Conservation (phyloP, 768 basidiomycete genomes). For the Hemileccinum impolitum region DNA sequence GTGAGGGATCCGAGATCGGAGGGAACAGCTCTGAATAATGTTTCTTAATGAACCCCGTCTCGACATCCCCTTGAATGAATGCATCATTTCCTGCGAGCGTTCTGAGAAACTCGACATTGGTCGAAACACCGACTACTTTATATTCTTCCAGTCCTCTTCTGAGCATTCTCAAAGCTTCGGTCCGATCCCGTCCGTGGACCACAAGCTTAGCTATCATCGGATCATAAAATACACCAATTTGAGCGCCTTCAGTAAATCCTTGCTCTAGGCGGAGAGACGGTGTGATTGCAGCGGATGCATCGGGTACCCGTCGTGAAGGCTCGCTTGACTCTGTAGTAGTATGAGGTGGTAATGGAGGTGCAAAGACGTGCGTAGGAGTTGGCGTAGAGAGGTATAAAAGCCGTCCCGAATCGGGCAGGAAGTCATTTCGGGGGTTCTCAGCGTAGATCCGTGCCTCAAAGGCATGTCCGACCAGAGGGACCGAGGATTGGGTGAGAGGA, state of each 20-base stretch:
- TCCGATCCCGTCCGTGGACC: slow-evolving; percentile 79
- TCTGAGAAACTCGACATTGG: slow-evolving; percentile 87
- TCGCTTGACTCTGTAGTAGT: slow-evolving; percentile 21
- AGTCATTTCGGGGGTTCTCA: slow-evolving; percentile 90
- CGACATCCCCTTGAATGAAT: slow-evolving; percentile 77
- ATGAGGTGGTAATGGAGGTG: slow-evolving; percentile 40
- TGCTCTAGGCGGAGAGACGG: slow-evolving; percentile 84
- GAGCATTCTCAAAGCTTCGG: slow-evolving; percentile 79
- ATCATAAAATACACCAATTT: slow-evolving; percentile 87
- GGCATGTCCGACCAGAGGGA: slow-evolving; percentile 88
- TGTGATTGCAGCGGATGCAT: slow-evolving; percentile 28
- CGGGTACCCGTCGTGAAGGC: slow-evolving; percentile 21
- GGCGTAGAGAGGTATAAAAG: slow-evolving; percentile 83
- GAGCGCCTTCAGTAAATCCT: slow-evolving; percentile 76
- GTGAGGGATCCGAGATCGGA: slow-evolving; percentile 49
- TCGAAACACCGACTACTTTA: slow-evolving; percentile 85
- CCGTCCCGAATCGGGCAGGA: slow-evolving; percentile 86
- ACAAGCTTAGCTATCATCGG: slow-evolving; percentile 93
- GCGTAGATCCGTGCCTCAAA: slow-evolving; percentile 97
- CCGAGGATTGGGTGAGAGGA: slow-evolving; percentile 69
- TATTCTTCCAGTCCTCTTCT: slow-evolving; percentile 83
- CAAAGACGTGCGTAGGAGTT: slow-evolving; percentile 64
- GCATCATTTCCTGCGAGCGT: slow-evolving; percentile 71
- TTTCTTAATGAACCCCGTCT: slow-evolving; percentile 95
- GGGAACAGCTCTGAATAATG: slow-evolving; percentile 83